Evolutionary conservation across 805 yeast genomes (phyloP).

Genomic region (Pichia insulana): DNA sequence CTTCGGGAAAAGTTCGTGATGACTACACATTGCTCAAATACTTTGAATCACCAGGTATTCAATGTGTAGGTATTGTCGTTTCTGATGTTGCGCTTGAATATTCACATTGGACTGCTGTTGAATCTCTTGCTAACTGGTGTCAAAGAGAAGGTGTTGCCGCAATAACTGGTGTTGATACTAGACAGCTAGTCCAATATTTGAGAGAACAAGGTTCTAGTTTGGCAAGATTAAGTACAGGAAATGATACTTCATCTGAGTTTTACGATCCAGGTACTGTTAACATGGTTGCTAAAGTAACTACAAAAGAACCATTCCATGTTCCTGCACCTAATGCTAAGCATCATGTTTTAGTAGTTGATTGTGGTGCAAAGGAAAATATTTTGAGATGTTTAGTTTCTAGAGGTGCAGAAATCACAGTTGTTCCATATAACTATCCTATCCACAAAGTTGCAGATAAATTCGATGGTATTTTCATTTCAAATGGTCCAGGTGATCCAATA

Average conservation of each 20-base stretch:
- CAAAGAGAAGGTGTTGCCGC: conserved; percentile 94
- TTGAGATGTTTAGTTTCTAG: conserved; percentile 87
- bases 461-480: conserved; percentile 90
- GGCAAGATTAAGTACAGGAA: conserved; percentile 84
- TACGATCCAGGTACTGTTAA: conserved; percentile 86
- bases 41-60: conserved; percentile 85
- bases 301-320: conserved; percentile 90
- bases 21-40: conserved; percentile 78
- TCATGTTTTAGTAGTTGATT: conserved; percentile 90
- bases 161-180: conserved; percentile 94
- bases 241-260: conserved; percentile 82
- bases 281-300: conserved; percentile 87
- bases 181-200: conserved; percentile 83
- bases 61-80: conserved; percentile 93
- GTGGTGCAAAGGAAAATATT: conserved; percentile 98
- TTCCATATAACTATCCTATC: conserved; percentile 92
- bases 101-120: conserved; percentile 99
- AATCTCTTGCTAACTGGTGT: conserved; percentile 92
- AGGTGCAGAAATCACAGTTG: conserved; percentile 93
- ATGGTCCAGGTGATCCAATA: conserved; percentile 98
- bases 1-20: conserved; percentile 73
- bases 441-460: conserved; percentile 85
- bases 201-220: conserved; percentile 95
- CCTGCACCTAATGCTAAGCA: conserved; percentile 50
- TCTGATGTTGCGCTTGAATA: conserved; percentile 91